Evolutionary conservation across 2,329 filamentous ascomycete species (phyloP).

Genomic region (Penicillium palitans): DNA sequence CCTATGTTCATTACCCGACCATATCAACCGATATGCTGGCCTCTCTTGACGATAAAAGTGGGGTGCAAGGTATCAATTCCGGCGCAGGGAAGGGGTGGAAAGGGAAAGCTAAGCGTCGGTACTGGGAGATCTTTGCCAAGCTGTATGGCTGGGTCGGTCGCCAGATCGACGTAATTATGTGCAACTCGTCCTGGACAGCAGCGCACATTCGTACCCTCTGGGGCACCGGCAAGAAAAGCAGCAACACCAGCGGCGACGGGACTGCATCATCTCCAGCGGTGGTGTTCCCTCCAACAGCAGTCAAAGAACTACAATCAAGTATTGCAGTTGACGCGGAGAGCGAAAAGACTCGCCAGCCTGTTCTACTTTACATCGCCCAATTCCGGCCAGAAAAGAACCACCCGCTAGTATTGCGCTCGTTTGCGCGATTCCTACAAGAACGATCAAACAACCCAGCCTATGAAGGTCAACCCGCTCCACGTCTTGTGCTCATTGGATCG

Average conservation of each 20-base stretch:
- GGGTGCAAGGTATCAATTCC: constrained; percentile 74
- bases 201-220: constrained; percentile 78
- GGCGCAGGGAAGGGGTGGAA: constrained; percentile 72
- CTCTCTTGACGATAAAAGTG: constrained; percentile 68
- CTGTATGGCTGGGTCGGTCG: constrained; percentile 81
- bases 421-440: constrained; percentile 70
- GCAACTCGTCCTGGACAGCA: constrained; percentile 94
- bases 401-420: constrained; percentile 78
- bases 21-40: constrained; percentile 97
- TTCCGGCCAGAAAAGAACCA: constrained; percentile 99
- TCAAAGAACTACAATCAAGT: constrained; percentile 74
- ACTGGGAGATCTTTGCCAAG: constrained; percentile 83
- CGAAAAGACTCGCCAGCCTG: constrained; percentile 68
- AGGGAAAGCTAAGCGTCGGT: constrained; percentile 71
- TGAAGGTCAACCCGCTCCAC: constrained; percentile 49
- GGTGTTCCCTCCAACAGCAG: constrained; percentile 89
- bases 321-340: constrained; percentile 70
- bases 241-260: constrained; percentile 43
- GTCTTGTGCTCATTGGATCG: constrained; percentile 82
- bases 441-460: constrained; percentile 52
- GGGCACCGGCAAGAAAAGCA: constrained; percentile 55
- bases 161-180: constrained; percentile 91
- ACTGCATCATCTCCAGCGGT: constrained; percentile 52
- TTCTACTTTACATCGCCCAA: constrained; percentile 90
- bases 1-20: constrained; percentile 97